Evolutionary conservation across 345 rosid genomes (phyloP), one percentile per base, ranked within the genome.

Genomic region (Combretum micranthum): DNA sequence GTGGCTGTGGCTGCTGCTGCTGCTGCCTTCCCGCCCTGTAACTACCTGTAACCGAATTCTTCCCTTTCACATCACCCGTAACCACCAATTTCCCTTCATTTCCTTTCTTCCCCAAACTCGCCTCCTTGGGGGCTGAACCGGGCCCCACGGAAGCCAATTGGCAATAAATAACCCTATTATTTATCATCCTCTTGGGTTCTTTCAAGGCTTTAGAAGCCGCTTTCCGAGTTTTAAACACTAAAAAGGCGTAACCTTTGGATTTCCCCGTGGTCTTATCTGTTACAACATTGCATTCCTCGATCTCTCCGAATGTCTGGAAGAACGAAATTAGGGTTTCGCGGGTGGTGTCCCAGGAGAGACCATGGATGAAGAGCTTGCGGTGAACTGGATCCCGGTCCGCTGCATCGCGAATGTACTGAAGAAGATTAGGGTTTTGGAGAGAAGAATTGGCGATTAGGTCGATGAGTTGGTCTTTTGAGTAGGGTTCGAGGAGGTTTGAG

Each of bases 331-430:
- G 79, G 63, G 72, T 76, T 32, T 89, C 91, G 50, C 81, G 69
- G 2, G 89, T 86, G 2, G 89, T 81, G 32, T 89, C 89, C 87
- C 88, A 82, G 25, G 85, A 81, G 22, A 89, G 84, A 16, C 97
- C 97, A 25, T 82, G 87, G 53, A 89, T 72, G 69, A 89, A 89
- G 17, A 89, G 73, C 78, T 89, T 86, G 37, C 97, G 81, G 70
- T 80, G 95, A 8, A 89, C 57, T 51, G 77, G 68, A 19, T 89
- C 97, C 2, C 74, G 63, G 45, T 86, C 89, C 0, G 87, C 95
- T 37, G 79, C 59, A 11, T 80, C 59, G 45, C 84, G 68, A 32
- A 89, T 86, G 25, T 73, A 39, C 0, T 67, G 81, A 0, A 80
- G 72, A 4, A 89, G 72, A 25, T 79, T 76, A 0, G 77, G 59